Evolutionary conservation across 2,329 filamentous ascomycete species (phyloP).

Genomic region (Nothophaeocryptopus gaeumannii): DNA sequence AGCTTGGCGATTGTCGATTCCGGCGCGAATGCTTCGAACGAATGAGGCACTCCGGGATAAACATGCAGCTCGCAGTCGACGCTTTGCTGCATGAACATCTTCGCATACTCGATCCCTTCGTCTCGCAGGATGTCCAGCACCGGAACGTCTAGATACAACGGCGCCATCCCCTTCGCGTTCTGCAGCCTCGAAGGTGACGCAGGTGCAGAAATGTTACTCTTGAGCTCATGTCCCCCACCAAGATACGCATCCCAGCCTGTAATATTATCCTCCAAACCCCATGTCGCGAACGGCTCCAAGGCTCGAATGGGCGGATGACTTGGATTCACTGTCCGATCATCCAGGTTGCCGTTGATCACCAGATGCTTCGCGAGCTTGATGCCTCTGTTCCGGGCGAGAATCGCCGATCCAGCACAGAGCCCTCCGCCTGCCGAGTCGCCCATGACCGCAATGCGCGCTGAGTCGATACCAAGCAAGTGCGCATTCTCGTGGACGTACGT

Average conservation of each 20-base stretch:
- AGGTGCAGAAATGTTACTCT: too few species aligned
- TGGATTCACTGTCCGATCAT: slow-evolving; percentile 38
- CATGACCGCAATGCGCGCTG: slow-evolving; percentile 6
- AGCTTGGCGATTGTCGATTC: slow-evolving; percentile 13
- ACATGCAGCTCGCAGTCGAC: slow-evolving; percentile 45
- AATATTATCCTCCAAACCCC: slow-evolving; percentile 38
- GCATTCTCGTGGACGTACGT: slow-evolving; percentile 11
- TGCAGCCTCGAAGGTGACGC: slow-evolving; percentile 21
- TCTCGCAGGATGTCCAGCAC: slow-evolving; percentile 45
- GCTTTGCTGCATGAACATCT: slow-evolving; percentile 39
- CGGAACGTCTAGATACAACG: slow-evolving; percentile 44
- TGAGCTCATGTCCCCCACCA: slow-evolving; percentile 17
- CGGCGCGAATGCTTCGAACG: slow-evolving; percentile 34
- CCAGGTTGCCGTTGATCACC: slow-evolving; percentile 27
- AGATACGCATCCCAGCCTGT: slow-evolving; percentile 45
- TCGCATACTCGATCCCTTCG: slow-evolving; percentile 41
- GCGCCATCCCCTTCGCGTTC: slow-evolving; percentile 37
- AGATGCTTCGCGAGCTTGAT: too few species aligned
- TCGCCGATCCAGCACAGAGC: not conserved
- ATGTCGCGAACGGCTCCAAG: slow-evolving; percentile 36
- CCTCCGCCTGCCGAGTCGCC: slow-evolving; percentile 15
- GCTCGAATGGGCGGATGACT: slow-evolving; percentile 28
- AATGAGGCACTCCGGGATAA: slow-evolving; percentile 45
- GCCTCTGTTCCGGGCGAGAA: too few species aligned
- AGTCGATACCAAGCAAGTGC: slow-evolving; percentile 9